Percentiles rank a stretch among this genome's conserved stretches.
These are phyloP conservation scores for Metschnikowia similis DNA, from an alignment of 805 yeast genomes.

Conservation along the genomic window DNA sequence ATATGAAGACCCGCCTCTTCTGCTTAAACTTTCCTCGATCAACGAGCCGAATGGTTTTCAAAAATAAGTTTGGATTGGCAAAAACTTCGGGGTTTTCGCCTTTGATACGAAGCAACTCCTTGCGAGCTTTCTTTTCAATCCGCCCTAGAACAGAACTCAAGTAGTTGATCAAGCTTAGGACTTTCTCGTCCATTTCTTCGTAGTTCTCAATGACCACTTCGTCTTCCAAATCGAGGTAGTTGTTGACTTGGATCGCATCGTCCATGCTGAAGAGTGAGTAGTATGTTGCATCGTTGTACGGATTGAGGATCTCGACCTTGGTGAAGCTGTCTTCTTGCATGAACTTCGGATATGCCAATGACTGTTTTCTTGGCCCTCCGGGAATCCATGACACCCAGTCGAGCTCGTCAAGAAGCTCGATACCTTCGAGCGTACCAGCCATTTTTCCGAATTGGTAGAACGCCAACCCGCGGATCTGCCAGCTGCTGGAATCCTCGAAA, in stretches of 20 bases:
- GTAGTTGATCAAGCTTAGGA: slow-evolving; percentile 42
- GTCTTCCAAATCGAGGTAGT: slow-evolving; percentile 13
- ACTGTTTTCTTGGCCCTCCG: not conserved
- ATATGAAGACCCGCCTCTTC: slow-evolving; percentile 58
- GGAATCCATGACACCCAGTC: slow-evolving; percentile 50
- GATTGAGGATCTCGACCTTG: slow-evolving; percentile 11
- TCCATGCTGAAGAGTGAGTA: slow-evolving; percentile 11
- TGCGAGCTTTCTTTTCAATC: slow-evolving; percentile 52
- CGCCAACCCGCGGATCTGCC: slow-evolving; percentile 71
- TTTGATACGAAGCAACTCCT: slow-evolving; percentile 53
- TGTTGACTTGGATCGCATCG: slow-evolving; percentile 6
- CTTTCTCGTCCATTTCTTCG: slow-evolving; percentile 19
- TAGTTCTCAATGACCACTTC: slow-evolving; percentile 13
- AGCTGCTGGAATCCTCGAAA: slow-evolving; percentile 31
- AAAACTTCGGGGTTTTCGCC: slow-evolving; percentile 48
- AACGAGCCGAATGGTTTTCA: slow-evolving; percentile 45
- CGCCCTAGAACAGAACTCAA: slow-evolving; percentile 40
- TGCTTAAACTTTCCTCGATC: slow-evolving; percentile 60
- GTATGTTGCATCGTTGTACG: slow-evolving; percentile 14
- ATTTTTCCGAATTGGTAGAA: slow-evolving; percentile 74
- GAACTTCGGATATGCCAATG: slow-evolving; percentile 15
- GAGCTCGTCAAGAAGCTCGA: slow-evolving; percentile 76
- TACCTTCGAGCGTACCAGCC: slow-evolving; percentile 69
- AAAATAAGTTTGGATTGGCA: slow-evolving; percentile 51
- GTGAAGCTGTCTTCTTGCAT: slow-evolving; percentile 15